These are phyloP conservation scores for Talaromyces sp. DNA, from an alignment of 2,329 filamentous ascomycete species.

Conservation along the genomic window DNA sequence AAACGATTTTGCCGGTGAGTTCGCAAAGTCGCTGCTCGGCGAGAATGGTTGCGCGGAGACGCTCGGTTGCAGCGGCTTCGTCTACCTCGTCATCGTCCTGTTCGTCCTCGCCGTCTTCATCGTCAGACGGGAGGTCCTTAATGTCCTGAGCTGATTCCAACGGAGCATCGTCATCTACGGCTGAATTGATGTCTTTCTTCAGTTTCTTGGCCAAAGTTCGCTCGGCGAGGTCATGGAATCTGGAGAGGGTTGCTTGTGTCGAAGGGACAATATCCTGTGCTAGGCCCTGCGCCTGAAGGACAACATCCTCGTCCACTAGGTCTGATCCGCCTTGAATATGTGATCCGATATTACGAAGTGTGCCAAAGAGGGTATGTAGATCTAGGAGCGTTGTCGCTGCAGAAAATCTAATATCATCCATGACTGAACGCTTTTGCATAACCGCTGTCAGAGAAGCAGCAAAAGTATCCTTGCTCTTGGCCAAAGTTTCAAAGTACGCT, in stretches of 20 bases:
- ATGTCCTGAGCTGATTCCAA: conserved; percentile 60
- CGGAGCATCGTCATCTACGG: conserved; percentile 66
- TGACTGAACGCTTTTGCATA: conserved; percentile 45
- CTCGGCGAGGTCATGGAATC: conserved; percentile 74
- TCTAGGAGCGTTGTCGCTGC: conserved; percentile 77
- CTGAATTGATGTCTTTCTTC: conserved; percentile 30
- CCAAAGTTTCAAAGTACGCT: conserved; percentile 64
- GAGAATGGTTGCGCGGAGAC: conserved; percentile 63
- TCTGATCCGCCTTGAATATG: conserved; percentile 42
- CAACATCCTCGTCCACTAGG: conserved; percentile 40
- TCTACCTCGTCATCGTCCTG: conserved; percentile 45
- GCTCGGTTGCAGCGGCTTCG: conserved; percentile 41
- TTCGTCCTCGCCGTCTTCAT: conserved; percentile 41
- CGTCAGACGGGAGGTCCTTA: conserved; percentile 53
- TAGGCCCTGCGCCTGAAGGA: conserved; percentile 56
- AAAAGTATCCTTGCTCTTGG: conserved; percentile 55
- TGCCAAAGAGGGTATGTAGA: conserved; percentile 72
- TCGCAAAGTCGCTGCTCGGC: conserved; percentile 84
- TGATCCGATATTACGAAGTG: conserved; percentile 54
- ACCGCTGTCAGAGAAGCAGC: conserved; percentile 46
- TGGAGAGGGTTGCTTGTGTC: conserved; percentile 62
- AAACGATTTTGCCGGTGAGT: conserved; percentile 76
- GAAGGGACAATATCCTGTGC: conserved; percentile 65
- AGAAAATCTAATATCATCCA: conserved; percentile 73
- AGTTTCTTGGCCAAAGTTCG: conserved; percentile 69